Conservation (phyloP, 2,329 filamentous ascomycete genomes). For the Parastagonospora nodorum region DNA sequence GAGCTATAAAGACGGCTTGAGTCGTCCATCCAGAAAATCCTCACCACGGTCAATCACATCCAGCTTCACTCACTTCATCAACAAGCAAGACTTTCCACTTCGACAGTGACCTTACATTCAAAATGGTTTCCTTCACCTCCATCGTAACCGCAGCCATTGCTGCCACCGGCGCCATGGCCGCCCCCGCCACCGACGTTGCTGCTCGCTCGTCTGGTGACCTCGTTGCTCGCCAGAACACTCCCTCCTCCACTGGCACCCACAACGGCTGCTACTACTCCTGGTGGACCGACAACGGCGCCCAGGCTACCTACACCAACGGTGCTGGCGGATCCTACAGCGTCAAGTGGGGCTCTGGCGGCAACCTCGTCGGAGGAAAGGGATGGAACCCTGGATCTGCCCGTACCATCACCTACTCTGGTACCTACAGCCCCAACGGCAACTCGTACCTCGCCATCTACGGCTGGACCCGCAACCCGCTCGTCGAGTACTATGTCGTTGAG, state of each 20-base stretch:
- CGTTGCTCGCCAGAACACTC: constrained; percentile 46
- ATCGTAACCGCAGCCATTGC: constrained; percentile 32
- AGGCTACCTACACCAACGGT: constrained; percentile 62
- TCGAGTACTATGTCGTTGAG: constrained; percentile 60
- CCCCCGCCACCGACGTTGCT: constrained; percentile 41
- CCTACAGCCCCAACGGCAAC: constrained; percentile 41
- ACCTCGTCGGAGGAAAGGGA: constrained; percentile 64
- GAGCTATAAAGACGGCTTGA: constrained; percentile 24
- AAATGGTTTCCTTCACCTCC: constrained; percentile 38
- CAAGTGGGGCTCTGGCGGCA: constrained; percentile 57
- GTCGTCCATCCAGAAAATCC: constrained; percentile 10
- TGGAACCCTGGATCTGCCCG: constrained; percentile 60
- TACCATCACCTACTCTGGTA: constrained; percentile 42
- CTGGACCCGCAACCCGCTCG: constrained; percentile 59
- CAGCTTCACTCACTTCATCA: constrained; percentile 8
- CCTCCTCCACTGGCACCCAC: constrained; percentile 57
- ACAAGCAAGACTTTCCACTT: background rate
- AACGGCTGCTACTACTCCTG: constrained; percentile 66
- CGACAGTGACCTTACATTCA: constrained; percentile 10
- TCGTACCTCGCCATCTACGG: constrained; percentile 63
- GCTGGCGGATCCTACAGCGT: constrained; percentile 57
- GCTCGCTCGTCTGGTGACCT: constrained; percentile 42
- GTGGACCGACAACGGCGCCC: constrained; percentile 61
- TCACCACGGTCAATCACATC: constrained; percentile 16
- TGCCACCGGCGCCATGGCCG: constrained; percentile 30